phyloP scores from a whole-genome alignment of 2,329 filamentous ascomycete genomes.

The Aschersonia sp. region DNA sequence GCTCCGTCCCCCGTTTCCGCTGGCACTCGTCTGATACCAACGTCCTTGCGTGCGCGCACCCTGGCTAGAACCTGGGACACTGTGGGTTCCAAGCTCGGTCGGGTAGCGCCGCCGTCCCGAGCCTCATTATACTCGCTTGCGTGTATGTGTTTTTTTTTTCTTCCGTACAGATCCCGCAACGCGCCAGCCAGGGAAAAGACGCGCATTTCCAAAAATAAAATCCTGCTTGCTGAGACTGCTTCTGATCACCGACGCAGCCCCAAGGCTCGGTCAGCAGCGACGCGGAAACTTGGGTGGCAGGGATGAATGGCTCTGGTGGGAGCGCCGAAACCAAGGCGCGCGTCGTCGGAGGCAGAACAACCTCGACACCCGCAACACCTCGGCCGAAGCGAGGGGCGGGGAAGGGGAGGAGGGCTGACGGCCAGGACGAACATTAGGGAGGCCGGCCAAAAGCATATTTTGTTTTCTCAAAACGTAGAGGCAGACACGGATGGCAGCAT shows the following conservation, averaged over 20 bases:
- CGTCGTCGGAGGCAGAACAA: not conserved
- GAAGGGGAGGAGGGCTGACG: not conserved
- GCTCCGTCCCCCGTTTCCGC: conserved; percentile 3
- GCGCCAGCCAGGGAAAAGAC: not conserved
- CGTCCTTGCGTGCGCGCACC: not conserved
- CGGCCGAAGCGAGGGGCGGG: too few species aligned
- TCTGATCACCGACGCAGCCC: not conserved
- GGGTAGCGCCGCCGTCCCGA: conserved; percentile 5
- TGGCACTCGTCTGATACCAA: not conserved
- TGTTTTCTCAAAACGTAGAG: too few species aligned
- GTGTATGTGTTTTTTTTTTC: not conserved
- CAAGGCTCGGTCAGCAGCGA: not conserved
- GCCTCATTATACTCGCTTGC: not conserved
- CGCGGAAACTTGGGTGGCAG: not conserved
- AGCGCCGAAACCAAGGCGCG: not conserved
- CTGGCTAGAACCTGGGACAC: not conserved
- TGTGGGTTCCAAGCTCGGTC: conserved; percentile 1
- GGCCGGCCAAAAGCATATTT: too few species aligned
- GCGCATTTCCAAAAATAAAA: not conserved
- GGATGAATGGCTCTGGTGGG: not conserved
- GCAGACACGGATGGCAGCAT: not conserved
- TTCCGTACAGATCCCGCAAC: not conserved
- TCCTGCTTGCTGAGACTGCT: not conserved
- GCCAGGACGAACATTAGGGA: not conserved
- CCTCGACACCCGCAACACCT: not conserved